Percentiles rank a stretch among this genome's conserved stretches.
phyloP scores from a whole-genome alignment of 2,329 filamentous ascomycete species.

The Fusarium tuaranense region DNA sequence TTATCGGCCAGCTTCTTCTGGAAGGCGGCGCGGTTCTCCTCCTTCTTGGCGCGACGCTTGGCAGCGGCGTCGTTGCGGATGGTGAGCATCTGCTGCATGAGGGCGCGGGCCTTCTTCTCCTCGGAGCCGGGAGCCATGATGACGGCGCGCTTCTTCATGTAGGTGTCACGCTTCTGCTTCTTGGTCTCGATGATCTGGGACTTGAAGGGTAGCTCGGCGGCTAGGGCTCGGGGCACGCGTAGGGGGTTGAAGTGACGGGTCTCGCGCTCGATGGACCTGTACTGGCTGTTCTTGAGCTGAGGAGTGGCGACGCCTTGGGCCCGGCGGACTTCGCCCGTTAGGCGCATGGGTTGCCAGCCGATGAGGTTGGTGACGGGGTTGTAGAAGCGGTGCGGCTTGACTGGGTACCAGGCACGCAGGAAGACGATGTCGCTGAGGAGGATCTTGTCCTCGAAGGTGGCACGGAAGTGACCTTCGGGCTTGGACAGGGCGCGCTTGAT shows the following conservation, averaged over 20 bases:
- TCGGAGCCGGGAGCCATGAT: constrained; percentile 82
- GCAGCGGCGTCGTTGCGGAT: constrained; percentile 90
- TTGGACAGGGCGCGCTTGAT: constrained; percentile 96
- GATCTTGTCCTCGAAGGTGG: constrained; percentile 98
- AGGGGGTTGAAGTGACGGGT: constrained; percentile 83
- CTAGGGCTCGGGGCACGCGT: constrained; percentile 81
- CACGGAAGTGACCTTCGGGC: constrained; percentile 94
- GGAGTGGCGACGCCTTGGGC: constrained; percentile 82
- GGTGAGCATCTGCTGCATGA: constrained; percentile 94
- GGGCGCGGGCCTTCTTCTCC: constrained; percentile 87
- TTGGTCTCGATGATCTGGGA: constrained; percentile 88
- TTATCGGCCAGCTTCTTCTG: constrained; percentile 85
- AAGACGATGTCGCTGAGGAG: constrained; percentile 97
- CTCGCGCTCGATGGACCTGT: constrained; percentile 75
- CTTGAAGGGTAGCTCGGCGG: constrained; percentile 89
- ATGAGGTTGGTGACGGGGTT: constrained; percentile 95
- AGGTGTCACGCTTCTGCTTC: constrained; percentile 83
- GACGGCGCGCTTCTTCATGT: constrained; percentile 96
- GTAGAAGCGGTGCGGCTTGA: constrained; percentile 96
- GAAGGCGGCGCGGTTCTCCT: constrained; percentile 84
- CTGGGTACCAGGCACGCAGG: constrained; percentile 94
- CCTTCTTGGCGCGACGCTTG: constrained; percentile 86
- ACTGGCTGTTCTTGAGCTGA: constrained; percentile 84
- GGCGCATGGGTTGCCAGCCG: constrained; percentile 92
- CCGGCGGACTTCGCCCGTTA: constrained; percentile 90